Base-by-base conservation (phyloP, 2,329 filamentous ascomycete species). In the Colletotrichum australisinense region DNA sequence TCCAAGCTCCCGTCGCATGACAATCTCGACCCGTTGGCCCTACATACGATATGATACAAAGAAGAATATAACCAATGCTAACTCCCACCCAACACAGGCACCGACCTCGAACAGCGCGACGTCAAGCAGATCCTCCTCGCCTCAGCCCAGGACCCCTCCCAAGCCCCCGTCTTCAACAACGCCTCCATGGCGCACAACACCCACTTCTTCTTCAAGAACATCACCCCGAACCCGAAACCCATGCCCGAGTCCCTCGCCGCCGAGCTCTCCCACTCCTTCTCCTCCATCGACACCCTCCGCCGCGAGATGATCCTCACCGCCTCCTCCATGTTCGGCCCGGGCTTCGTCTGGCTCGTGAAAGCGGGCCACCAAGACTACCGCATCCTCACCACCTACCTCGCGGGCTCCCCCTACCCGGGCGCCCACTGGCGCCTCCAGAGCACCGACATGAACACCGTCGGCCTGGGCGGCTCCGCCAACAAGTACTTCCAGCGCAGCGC, bases 151-250 rank as follows among this genome's bases (percentile, higher is more conserved):
- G 90, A 97, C 79, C 93, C 96, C 57, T 88, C 88, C 77, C 88
- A 90, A 75, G 97, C 97, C 55, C 88, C 92, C 78, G 87, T 93
- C 81, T 99, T 99, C 91, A 99, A 98, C 89, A 91, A 97, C 83
- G 97, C 97, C 83, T 97, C 94, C 78, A 97, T 97, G 94, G 94
- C 95, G 69, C 93, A 94, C 88, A 98, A 98, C 90, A 98, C 91
- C 82, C 86, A 91, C 81, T 93, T 95, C 87, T 96, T 95, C 90
- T 95, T 96, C 88, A 82, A 89, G 77, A 84, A 87, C 79, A 81
- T 86, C 75, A 78, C 81, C 67, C 83, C 84, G 68, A 66, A 75
- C 81, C 88, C 80, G 68, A 85, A 82, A 60, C 78, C 83, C 76
- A 93, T 94, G 76, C 90, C 90, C 72, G 80, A 84, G 1, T 76